phyloP scores from a whole-genome alignment of 331 rosid genomes.

The Quercus lobata region DNA sequence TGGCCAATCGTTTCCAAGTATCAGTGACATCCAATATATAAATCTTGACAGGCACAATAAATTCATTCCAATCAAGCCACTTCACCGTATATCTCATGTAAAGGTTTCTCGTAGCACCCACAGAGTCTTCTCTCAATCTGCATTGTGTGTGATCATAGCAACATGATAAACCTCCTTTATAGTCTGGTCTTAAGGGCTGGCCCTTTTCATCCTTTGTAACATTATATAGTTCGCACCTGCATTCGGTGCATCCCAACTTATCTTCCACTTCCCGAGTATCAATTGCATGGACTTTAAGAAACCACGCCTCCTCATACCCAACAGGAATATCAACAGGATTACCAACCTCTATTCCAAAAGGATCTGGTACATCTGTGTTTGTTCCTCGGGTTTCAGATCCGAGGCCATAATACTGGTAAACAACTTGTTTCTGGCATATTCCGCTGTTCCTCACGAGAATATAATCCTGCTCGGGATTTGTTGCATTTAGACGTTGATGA shows the following conservation, averaged over 20 bases:
- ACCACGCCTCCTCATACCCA: conserved; percentile 48
- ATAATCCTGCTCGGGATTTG: background rate
- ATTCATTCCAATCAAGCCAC: conserved; percentile 50
- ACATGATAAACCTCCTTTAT: conserved; percentile 40
- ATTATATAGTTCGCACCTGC: conserved; percentile 43
- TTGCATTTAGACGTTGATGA: conserved; percentile 1
- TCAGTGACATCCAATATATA: conserved; percentile 48
- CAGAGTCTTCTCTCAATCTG: conserved; percentile 22
- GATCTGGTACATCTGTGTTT: conserved; percentile 26
- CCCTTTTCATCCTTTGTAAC: conserved; percentile 25
- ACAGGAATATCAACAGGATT: conserved; percentile 27
- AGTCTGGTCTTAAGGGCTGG: conserved; percentile 21
- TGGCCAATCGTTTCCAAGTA: conserved; percentile 13
- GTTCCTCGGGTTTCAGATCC: conserved; percentile 46
- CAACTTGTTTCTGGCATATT: conserved; percentile 21
- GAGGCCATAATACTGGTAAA: conserved; percentile 38
- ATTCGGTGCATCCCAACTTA: conserved; percentile 44
- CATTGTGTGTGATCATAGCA: conserved; percentile 41
- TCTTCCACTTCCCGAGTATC: conserved; percentile 42
- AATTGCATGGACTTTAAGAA: conserved; percentile 44
- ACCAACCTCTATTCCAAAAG: conserved; percentile 45
- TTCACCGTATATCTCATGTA: conserved; percentile 40
- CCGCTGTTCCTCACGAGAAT: conserved; percentile 25
- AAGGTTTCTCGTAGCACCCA: conserved; percentile 28
- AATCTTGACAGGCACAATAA: conserved; percentile 35